A percentile compares a stretch with the other conserved stretches of the same genome.
These are phyloP conservation scores for Neonectria magnoliae DNA, from an alignment of 2,329 filamentous ascomycete genomes.

Conservation along the genomic window DNA sequence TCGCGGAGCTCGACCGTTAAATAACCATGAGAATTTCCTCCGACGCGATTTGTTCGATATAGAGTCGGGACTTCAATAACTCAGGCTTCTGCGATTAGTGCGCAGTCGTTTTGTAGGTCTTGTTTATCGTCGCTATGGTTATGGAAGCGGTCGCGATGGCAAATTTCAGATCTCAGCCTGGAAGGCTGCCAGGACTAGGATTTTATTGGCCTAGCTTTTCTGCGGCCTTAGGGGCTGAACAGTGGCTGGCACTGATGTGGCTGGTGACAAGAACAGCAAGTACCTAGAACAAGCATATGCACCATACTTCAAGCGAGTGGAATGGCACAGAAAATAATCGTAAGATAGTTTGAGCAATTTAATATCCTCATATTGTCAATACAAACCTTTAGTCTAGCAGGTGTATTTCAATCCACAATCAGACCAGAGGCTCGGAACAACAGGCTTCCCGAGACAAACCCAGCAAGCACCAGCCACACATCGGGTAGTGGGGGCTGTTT, in stretches of 20 bases:
- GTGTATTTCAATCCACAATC: neutral
- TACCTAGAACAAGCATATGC: neutral
- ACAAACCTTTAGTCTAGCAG: neutral
- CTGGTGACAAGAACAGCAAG: constrained; percentile 5
- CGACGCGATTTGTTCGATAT: constrained; percentile 23
- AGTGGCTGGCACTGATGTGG: constrained; percentile 34
- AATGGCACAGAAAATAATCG: neutral
- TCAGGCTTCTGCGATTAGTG: constrained; percentile 37
- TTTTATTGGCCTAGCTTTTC: constrained; percentile 12
- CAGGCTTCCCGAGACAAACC: neutral
- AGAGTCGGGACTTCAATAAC: constrained; percentile 31
- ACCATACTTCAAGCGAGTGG: neutral
- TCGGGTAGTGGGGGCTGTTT: constrained; percentile 5
- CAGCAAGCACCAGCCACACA: constrained; percentile 21
- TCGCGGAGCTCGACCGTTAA: constrained; percentile 46
- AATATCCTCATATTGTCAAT: neutral
- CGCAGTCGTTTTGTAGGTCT: constrained; percentile 38
- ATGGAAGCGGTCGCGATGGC: constrained; percentile 41
- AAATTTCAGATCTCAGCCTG: constrained; percentile 50
- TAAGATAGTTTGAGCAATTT: neutral
- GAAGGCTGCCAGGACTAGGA: constrained; percentile 33
- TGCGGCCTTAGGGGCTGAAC: constrained; percentile 6
- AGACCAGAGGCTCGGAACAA: neutral
- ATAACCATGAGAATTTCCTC: constrained; percentile 48
- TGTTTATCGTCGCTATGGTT: constrained; percentile 31